Evolutionary conservation across 768 basidiomycete genomes (phyloP).

Genomic region (Termitomyces sp.): DNA sequence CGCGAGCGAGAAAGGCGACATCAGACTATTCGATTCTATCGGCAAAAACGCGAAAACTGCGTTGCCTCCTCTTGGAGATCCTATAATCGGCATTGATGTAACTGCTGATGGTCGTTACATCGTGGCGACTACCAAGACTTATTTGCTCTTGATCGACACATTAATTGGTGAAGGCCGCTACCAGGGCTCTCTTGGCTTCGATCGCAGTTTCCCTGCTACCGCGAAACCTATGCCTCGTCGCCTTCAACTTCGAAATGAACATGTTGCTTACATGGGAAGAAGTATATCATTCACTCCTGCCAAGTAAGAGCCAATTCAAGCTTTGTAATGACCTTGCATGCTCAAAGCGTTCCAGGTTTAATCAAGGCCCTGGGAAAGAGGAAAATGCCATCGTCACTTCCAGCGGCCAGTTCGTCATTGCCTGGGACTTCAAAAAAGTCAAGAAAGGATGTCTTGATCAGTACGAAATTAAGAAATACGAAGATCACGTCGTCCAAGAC

Average conservation of each 20-base stretch:
- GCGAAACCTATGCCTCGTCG: conserved; percentile 89
- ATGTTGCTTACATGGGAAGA: conserved; percentile 91
- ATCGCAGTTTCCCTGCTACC: conserved; percentile 90
- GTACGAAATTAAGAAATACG: conserved; percentile 96
- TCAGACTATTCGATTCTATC: conserved; percentile 89
- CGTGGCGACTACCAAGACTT: conserved; percentile 92
- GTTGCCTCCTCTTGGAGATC: conserved; percentile 89
- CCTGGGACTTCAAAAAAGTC: conserved; percentile 96
- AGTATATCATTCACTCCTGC: conserved; percentile 89
- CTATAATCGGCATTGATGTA: conserved; percentile 91
- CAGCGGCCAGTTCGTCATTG: conserved; percentile 86
- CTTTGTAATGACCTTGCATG: neutral
- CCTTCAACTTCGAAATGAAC: conserved; percentile 83
- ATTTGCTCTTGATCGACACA: conserved; percentile 91
- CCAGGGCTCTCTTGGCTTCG: conserved; percentile 81
- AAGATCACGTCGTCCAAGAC: conserved; percentile 92
- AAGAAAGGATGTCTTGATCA: conserved; percentile 88
- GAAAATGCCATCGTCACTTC: conserved; percentile 97
- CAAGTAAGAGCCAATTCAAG: conserved; percentile 43
- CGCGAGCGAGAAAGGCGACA: conserved; percentile 94
- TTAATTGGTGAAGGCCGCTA: conserved; percentile 89
- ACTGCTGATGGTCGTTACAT: conserved; percentile 93
- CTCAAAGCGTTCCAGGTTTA: conserved; percentile 58
- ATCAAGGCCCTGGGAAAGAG: conserved; percentile 79
- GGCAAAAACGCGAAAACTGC: conserved; percentile 99